These are phyloP conservation scores for Reticulascus tulasneorum DNA, from an alignment of 2,329 filamentous ascomycete species.

Conservation along the genomic window DNA sequence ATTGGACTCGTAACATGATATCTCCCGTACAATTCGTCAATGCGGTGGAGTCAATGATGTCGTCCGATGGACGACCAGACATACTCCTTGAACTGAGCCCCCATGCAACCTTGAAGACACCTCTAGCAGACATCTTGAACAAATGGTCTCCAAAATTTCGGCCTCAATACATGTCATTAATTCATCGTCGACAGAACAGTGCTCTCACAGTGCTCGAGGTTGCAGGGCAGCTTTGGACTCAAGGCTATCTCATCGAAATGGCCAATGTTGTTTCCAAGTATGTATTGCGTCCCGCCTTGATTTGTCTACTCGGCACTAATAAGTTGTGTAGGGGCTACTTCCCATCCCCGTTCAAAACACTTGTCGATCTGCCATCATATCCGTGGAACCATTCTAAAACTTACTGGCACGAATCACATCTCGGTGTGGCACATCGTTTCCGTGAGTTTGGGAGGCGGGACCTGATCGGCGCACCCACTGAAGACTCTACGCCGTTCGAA, in stretches of 20 bases:
- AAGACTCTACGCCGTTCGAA: conserved; percentile 40
- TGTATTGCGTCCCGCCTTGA: neutral
- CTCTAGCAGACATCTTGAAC: conserved; percentile 30
- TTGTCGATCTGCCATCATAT: conserved; percentile 46
- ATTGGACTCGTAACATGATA: conserved; percentile 45
- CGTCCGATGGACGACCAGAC: conserved; percentile 22
- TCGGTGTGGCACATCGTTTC: conserved; percentile 39
- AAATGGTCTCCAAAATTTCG: conserved; percentile 5
- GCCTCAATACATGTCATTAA: conserved; percentile 20
- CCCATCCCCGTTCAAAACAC: conserved; percentile 13
- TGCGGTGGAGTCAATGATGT: conserved; percentile 33
- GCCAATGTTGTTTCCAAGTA: conserved; percentile 21
- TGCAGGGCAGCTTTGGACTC: conserved; percentile 32
- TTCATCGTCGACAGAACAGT: conserved; percentile 22
- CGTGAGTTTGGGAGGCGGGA: conserved; percentile 44
- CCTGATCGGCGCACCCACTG: conserved; percentile 43
- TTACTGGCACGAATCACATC: conserved; percentile 51
- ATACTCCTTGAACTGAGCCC: conserved; percentile 40
- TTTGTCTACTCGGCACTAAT: conserved; percentile 2
- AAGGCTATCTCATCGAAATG: conserved; percentile 28
- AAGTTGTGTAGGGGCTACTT: conserved; percentile 2
- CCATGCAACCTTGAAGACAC: conserved; percentile 28
- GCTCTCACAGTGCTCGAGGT: conserved; percentile 23
- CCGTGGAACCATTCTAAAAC: conserved; percentile 49
- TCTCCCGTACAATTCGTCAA: conserved; percentile 39